Percentiles rank a stretch among this genome's conserved stretches.
Conservation (phyloP, 176 grass and related monocot genomes). For the Phoenix roebelenii region DNA sequence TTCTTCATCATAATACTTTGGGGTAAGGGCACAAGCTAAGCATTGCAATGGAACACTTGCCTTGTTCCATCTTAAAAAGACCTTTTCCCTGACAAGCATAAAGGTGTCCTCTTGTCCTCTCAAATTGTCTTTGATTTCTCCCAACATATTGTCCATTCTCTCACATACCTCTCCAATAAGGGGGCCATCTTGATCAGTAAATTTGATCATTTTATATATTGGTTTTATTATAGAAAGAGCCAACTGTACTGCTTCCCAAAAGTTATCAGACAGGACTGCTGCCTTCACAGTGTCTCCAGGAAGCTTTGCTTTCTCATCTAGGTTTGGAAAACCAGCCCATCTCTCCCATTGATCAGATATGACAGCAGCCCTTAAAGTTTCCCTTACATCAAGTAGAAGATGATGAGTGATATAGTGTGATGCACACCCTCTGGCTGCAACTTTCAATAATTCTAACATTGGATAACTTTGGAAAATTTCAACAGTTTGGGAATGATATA, state of each 20-base stretch:
- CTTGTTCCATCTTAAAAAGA: slow-evolving; percentile 19
- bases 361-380: slow-evolving; percentile 20
- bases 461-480: slow-evolving; percentile 23
- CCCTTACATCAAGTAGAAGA: slow-evolving; percentile 24
- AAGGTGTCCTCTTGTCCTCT: slow-evolving; percentile 18
- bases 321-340: slow-evolving; percentile 17
- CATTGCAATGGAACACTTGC: slow-evolving; percentile 17
- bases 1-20: slow-evolving; percentile 29
- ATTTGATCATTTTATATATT: slow-evolving; percentile 25
- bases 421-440: slow-evolving; percentile 6
- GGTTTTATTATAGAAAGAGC: slow-evolving; percentile 23
- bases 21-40: slow-evolving; percentile 25
- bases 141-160: slow-evolving; percentile 27
- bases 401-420: slow-evolving; percentile 24
- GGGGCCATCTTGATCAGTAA: slow-evolving; percentile 22
- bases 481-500: slow-evolving; percentile 18
- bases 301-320: slow-evolving; percentile 21
- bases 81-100: slow-evolving; percentile 9
- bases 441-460: slow-evolving; percentile 23
- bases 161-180: slow-evolving; percentile 27
- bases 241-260: slow-evolving; percentile 22
- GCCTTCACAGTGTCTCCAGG: slow-evolving; percentile 6
- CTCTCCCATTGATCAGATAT: slow-evolving; percentile 18
- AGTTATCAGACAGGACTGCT: slow-evolving; percentile 17
- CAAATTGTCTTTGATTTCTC: slow-evolving; percentile 25